These are phyloP conservation scores for Lentinus brumalis DNA, from an alignment of 768 basidiomycete species.

Conservation along the genomic window DNA sequence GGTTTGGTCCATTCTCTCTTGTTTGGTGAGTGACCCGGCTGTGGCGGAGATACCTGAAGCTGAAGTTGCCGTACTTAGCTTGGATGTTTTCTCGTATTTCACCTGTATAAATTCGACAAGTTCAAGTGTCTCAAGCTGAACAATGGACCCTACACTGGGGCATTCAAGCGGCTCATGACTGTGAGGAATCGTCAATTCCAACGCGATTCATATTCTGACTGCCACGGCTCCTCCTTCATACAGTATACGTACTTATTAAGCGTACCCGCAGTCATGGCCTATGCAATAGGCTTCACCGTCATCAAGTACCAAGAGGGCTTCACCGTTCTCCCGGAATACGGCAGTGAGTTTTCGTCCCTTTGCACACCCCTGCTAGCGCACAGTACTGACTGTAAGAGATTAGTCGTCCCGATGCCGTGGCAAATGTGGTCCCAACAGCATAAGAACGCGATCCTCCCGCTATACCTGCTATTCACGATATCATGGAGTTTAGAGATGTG, in stretches of 20 bases:
- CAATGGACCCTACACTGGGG: slow-evolving; percentile 63
- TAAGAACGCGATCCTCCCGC: slow-evolving; percentile 58
- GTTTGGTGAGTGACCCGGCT: slow-evolving; percentile 43
- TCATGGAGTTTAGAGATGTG: slow-evolving; percentile 81
- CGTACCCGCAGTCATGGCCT: slow-evolving; percentile 60
- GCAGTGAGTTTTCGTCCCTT: slow-evolving; percentile 47
- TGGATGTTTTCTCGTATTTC: slow-evolving; percentile 63
- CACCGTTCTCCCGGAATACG: slow-evolving; percentile 42
- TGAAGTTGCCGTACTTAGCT: slow-evolving; percentile 40
- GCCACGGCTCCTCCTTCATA: neutral
- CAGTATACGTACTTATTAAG: slow-evolving; percentile 74
- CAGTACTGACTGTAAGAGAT: neutral
- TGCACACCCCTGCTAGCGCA: too few relatives aligned
- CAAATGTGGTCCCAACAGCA: slow-evolving; percentile 52
- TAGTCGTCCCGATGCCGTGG: slow-evolving; percentile 70
- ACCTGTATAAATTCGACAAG: slow-evolving; percentile 79
- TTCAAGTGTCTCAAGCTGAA: slow-evolving; percentile 79
- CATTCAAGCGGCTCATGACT: slow-evolving; percentile 86
- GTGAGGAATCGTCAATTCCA: slow-evolving; percentile 41
- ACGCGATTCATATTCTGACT: neutral
- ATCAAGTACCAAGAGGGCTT: slow-evolving; percentile 80
- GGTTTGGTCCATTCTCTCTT: slow-evolving; percentile 60
- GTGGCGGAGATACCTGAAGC: neutral
- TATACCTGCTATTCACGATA: slow-evolving; percentile 63
- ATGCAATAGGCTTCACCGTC: slow-evolving; percentile 60